Conservation (phyloP, 2,329 filamentous ascomycete genomes). For the Fusarium hostae region DNA sequence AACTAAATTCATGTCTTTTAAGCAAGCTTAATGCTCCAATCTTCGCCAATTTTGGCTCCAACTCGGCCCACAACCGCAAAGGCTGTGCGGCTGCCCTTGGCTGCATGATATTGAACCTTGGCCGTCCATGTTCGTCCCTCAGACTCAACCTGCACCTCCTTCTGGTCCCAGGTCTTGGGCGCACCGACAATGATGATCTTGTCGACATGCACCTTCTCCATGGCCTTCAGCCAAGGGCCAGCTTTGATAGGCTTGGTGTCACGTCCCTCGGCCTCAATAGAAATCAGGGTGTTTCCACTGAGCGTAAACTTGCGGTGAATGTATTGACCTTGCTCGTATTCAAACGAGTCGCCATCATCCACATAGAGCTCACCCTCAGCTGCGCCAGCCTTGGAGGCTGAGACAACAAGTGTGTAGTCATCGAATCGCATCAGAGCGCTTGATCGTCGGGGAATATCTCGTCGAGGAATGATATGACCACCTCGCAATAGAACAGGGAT, state of each 20-base stretch:
- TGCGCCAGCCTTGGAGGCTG: conserved; percentile 66
- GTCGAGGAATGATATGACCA: conserved; percentile 90
- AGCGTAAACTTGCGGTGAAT: conserved; percentile 86
- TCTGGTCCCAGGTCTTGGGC: conserved; percentile 75
- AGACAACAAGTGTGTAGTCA: conserved; percentile 89
- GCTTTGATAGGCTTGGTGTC: conserved; percentile 64
- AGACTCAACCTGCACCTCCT: conserved; percentile 66
- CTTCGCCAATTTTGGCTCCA: conserved; percentile 62
- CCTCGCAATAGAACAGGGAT: conserved; percentile 93
- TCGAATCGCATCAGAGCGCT: conserved; percentile 92
- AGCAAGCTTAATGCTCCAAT: conserved; percentile 61
- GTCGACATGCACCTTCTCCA: conserved; percentile 82
- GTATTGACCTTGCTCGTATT: conserved; percentile 85
- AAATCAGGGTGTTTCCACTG: conserved; percentile 69
- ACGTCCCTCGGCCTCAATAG: conserved; percentile 71
- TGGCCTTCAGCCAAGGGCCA: conserved; percentile 80
- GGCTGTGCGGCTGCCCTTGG: conserved; percentile 58
- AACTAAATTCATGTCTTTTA: conserved; percentile 25
- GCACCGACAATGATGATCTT: conserved; percentile 87
- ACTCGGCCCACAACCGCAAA: conserved; percentile 65
- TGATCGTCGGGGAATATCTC: conserved; percentile 87
- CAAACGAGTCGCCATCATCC: conserved; percentile 94
- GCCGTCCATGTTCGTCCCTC: conserved; percentile 66
- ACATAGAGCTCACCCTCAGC: conserved; percentile 87
- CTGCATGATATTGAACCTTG: conserved; percentile 68